Evolutionary conservation across 2,329 filamentous ascomycete genomes (phyloP).

Genomic region (Diaporthe capsici): DNA sequence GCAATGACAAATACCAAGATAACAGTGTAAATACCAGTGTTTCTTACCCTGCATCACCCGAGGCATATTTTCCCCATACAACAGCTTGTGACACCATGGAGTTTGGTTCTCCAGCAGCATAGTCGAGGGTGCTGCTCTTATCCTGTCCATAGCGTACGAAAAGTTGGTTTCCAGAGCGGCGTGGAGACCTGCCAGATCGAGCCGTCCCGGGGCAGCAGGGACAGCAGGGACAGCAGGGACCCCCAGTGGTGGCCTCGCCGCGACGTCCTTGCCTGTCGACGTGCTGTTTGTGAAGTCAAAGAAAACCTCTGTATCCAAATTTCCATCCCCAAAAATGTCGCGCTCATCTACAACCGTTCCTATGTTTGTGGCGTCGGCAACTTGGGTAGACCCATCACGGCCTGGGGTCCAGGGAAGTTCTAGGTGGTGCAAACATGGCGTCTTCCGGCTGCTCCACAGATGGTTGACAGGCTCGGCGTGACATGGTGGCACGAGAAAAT

Average conservation of each 20-base stretch:
- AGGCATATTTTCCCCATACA: slow-evolving; percentile 68
- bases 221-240: neutral
- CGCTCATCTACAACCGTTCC: neutral
- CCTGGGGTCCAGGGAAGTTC: neutral
- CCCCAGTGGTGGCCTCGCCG: neutral
- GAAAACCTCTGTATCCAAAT: neutral
- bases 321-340: neutral
- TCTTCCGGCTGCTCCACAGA: neutral
- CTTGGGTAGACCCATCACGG: neutral
- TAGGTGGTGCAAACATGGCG: neutral
- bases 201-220: neutral
- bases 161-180: slow-evolving; percentile 30
- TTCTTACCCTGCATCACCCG: slow-evolving; percentile 61
- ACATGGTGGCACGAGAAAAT: neutral
- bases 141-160: slow-evolving; percentile 58
- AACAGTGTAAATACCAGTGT: neutral
- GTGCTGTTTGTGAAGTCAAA: neutral
- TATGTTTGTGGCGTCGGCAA: neutral
- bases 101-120: slow-evolving; percentile 65
- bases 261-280: neutral
- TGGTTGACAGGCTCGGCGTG: neutral
- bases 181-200: slow-evolving; percentile 28
- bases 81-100: slow-evolving; percentile 66
- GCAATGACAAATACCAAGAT: no score
- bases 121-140: slow-evolving; percentile 62